Conservation (phyloP, 2,329 filamentous ascomycete genomes). For the Rutstroemia sydowiana region DNA sequence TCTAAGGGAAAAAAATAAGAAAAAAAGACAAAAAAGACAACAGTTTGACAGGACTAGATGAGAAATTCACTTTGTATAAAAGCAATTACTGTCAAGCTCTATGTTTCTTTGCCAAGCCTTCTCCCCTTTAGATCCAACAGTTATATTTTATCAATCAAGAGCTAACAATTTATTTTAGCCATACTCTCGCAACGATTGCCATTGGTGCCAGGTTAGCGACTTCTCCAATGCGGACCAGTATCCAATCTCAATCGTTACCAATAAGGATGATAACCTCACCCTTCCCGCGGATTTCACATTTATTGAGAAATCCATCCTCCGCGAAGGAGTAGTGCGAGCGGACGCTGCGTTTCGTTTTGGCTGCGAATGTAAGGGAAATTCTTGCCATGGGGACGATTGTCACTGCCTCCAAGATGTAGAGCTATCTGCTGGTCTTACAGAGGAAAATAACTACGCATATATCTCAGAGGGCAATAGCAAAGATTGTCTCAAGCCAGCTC, state of each 20-base stretch:
- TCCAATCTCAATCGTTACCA: constrained; percentile 58
- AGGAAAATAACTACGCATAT: constrained; percentile 43
- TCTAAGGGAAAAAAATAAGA: no score
- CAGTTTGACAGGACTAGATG: no score
- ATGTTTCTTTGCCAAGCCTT: no score
- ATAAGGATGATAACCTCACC: constrained; percentile 48
- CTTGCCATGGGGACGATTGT: constrained; percentile 62
- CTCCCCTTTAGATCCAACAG: no score
- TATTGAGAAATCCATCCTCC: constrained; percentile 53
- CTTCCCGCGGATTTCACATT: constrained; percentile 61
- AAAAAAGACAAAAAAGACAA: no score
- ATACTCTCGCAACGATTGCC: constrained; percentile 6
- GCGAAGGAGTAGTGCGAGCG: constrained; percentile 51
- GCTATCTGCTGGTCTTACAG: constrained; percentile 34
- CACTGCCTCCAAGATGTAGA: constrained; percentile 55
- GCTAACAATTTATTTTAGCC: constrained; percentile 3
- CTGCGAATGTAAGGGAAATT: constrained; percentile 56
- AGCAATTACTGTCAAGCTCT: no score
- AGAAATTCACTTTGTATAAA: no score
- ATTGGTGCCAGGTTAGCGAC: constrained; percentile 46
- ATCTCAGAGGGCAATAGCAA: constrained; percentile 38
- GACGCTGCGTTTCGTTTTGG: constrained; percentile 58
- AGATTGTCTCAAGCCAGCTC: constrained; percentile 44
- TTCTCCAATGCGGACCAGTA: constrained; percentile 42
- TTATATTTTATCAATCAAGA: no score